Evolutionary conservation across 176 grass and related monocot genomes (phyloP).

Genomic region (Zoysia pacifica): DNA sequence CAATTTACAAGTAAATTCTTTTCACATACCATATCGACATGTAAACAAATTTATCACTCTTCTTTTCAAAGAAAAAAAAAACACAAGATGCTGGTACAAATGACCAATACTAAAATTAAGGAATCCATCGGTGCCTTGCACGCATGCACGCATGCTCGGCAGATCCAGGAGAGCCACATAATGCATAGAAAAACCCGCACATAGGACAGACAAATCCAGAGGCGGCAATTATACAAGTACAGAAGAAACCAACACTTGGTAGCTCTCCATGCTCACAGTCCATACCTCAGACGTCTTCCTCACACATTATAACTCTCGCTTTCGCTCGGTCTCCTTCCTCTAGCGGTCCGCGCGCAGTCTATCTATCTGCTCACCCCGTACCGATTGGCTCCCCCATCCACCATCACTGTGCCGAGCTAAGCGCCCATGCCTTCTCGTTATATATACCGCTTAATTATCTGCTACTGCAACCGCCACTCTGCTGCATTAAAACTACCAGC

Average conservation of each 20-base stretch:
- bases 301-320: constrained; percentile 41
- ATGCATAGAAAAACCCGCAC: constrained; percentile 25
- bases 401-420: background rate
- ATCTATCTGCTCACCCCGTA: background rate
- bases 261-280: constrained; percentile 14
- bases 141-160: constrained; percentile 15
- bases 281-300: constrained; percentile 32
- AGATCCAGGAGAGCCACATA: constrained; percentile 41
- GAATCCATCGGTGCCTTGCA: constrained; percentile 24
- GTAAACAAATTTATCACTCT: too few species aligned
- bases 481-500: constrained; percentile 20
- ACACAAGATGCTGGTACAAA: background rate
- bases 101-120: background rate
- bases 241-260: constrained; percentile 4
- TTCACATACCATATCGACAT: background rate
- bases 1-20: too few species aligned
- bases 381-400: constrained; percentile 1
- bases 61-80: background rate
- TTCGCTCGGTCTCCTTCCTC: constrained; percentile 11
- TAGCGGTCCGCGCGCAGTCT: background rate
- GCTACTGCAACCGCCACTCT: constrained; percentile 25
- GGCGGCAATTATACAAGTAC: constrained; percentile 36
- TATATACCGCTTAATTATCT: constrained; percentile 41
- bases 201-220: constrained; percentile 40
- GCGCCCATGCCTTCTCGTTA: constrained; percentile 12